Base-by-base conservation (phyloP, 495 filamentous ascomycete genomes). In the Hypoxylon cercidicola region DNA sequence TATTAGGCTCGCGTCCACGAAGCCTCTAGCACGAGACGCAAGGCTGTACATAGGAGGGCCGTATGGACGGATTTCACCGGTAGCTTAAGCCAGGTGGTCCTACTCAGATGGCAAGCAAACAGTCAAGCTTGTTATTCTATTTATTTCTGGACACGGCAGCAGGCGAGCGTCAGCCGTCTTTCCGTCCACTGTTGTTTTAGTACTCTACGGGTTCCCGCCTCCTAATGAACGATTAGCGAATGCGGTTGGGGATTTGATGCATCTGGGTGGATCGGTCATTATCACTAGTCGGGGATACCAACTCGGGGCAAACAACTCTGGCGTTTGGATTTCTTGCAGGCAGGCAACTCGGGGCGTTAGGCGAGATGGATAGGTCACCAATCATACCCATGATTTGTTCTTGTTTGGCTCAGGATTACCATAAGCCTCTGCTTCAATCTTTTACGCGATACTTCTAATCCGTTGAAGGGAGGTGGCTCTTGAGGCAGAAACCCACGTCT, bases 241-340 rank as follows among this genome's bases (percentile, higher is more conserved):
- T 32, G 45, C 30, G 54, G 64, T 35, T 59, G 59, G 64, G 37
- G 37, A 32, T 32, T 51, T 23, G 20, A 56, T 62, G 59, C 54
- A 68, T 67, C 56, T 44, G 59, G 60, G 59, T 46, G 54, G 48
- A 50, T 51, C 44, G 25, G 43, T 58, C 43, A 58, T 48, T 51
- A 48, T 62, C 58, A 62, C 61, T 40, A 40, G 55, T 60, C 37
- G 59, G 59, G 49, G 44, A 60, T 68, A 68, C 64, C 64, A 52
- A 41, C 40, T 43, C 28, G 19, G 16, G 39, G 49, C 35, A 18
- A 40, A 35, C 43, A 49, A 21, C 7, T 67, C 55, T 55, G 48
- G 50, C 46, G 49, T 47, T 51, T 32, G 49, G 12, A 41, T 58
- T 60, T n/a, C 46, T 51, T 46, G 1, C 53, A 54, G 52, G 52